These are phyloP conservation scores for Plasmopara muralis DNA, from an alignment of 352 stramenopile species.

Conservation along the genomic window DNA sequence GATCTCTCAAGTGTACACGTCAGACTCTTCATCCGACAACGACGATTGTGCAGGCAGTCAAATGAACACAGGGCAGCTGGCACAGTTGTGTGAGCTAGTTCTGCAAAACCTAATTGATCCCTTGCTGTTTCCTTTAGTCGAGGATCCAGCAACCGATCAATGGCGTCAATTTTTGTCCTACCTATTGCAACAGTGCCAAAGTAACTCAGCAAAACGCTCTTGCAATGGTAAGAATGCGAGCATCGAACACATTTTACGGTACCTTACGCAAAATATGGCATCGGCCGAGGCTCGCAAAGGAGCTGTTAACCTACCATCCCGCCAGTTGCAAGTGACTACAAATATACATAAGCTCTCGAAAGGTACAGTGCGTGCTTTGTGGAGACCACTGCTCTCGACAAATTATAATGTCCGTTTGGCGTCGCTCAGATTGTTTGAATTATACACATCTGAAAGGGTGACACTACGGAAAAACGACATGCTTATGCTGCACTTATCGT, in stretches of 20 bases:
- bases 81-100: slow-evolving; percentile 42
- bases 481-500: slow-evolving; percentile 50
- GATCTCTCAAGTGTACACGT: slow-evolving; percentile 58
- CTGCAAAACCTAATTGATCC: slow-evolving; percentile 64
- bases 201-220: slow-evolving; percentile 7
- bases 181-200: slow-evolving; percentile 45
- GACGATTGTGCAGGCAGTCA: slow-evolving; percentile 20
- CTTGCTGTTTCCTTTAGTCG: slow-evolving; percentile 43
- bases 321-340: slow-evolving; percentile 27
- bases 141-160: slow-evolving; percentile 31
- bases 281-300: slow-evolving; percentile 24
- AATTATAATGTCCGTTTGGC: slow-evolving; percentile 48
- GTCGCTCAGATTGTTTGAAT: slow-evolving; percentile 58
- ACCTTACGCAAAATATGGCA: slow-evolving; percentile 42
- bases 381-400: slow-evolving; percentile 46
- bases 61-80: slow-evolving; percentile 32
- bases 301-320: slow-evolving; percentile 14
- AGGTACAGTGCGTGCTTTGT: slow-evolving; percentile 55
- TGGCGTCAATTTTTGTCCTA: slow-evolving; percentile 66
- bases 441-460: slow-evolving; percentile 62
- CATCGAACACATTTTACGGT: slow-evolving; percentile 58
- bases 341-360: slow-evolving; percentile 51
- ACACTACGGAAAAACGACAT: slow-evolving; percentile 50
- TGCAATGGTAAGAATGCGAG: slow-evolving; percentile 22
- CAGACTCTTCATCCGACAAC: slow-evolving; percentile 20